Percentiles rank a stretch among this genome's conserved stretches.
These are phyloP conservation scores for Yamadazyma ubonensis DNA, from an alignment of 805 yeast genomes.

Conservation along the genomic window DNA sequence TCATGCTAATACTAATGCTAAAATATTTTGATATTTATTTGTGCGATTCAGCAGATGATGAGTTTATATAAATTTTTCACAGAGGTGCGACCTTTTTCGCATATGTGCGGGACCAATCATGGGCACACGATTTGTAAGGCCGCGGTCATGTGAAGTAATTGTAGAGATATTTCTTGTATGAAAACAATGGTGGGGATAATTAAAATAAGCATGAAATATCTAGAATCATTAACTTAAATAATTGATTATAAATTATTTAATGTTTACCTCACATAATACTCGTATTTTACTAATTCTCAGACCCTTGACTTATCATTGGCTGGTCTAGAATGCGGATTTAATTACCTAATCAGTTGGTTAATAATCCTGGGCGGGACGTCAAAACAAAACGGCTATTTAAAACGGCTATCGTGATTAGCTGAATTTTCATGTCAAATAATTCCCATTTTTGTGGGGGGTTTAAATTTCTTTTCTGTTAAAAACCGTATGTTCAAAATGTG, in stretches of 20 bases:
- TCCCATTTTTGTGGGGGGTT: no score
- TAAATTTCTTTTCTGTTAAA: no score
- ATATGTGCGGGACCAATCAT: conserved; percentile 11
- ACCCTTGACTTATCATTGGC: background rate
- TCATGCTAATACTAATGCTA: no score
- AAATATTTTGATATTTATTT: background rate
- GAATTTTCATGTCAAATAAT: no score
- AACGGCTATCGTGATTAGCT: background rate
- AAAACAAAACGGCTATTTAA: background rate
- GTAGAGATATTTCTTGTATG: no score
- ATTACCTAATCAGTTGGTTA: background rate
- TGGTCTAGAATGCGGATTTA: background rate
- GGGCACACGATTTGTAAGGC: conserved; percentile 8
- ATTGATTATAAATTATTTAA: no score
- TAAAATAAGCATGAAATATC: no score
- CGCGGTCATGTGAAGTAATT: conserved; percentile 6
- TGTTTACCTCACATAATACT: no score
- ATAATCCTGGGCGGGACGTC: background rate
- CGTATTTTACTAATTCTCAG: background rate
- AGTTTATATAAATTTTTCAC: conserved; percentile 10
- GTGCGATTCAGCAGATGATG: conserved; percentile 4
- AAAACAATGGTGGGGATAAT: no score
- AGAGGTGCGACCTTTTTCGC: conserved; percentile 2
- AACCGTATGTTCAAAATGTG: conserved; percentile 2
- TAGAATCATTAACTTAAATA: no score